Conservation (phyloP, 169 alveolate genomes). For the Theileria sp. region DNA sequence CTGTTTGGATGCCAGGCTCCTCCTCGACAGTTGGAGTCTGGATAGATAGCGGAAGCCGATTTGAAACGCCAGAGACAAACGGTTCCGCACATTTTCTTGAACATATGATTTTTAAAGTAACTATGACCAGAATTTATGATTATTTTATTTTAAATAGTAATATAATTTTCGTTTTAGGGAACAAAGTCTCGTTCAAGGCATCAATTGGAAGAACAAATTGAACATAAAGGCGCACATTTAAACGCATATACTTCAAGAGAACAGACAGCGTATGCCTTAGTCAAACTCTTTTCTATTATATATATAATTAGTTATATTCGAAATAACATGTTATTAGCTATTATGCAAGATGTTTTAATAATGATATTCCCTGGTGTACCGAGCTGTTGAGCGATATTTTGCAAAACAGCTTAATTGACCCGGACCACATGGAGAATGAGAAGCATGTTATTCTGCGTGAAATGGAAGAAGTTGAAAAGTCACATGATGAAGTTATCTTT, state of each 20-base stretch:
- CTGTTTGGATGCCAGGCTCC: constrained; percentile 72
- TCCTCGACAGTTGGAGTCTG: constrained; percentile 90
- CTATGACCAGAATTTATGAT: not conserved
- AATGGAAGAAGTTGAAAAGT: constrained; percentile 90
- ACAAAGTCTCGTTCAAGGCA: constrained; percentile 86
- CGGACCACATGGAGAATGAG: constrained; percentile 85
- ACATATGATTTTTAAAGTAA: constrained; percentile 92
- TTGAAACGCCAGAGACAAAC: constrained; percentile 87
- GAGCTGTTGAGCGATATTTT: constrained; percentile 91
- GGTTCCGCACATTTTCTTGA: constrained; percentile 97
- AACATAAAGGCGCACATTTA: constrained; percentile 93
- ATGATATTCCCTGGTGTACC: constrained; percentile 83
- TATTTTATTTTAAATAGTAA: not conserved
- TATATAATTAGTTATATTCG: not conserved
- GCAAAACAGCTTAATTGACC: constrained; percentile 84
- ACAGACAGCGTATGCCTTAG: constrained; percentile 85
- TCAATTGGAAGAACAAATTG: constrained; percentile 92
- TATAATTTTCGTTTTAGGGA: constrained; percentile 81
- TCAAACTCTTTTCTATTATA: not conserved
- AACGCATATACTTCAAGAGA: constrained; percentile 98
- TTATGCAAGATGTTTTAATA: constrained; percentile 83
- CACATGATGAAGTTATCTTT: constrained; percentile 89
- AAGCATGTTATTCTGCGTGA: constrained; percentile 91
- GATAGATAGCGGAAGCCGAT: constrained; percentile 94
- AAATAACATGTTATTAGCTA: constrained; percentile 30